A percentile compares a stretch with the other conserved stretches of the same genome.
Evolutionary conservation across 2,329 filamentous ascomycete species (phyloP).

Genomic region (Xylariales sp.): DNA sequence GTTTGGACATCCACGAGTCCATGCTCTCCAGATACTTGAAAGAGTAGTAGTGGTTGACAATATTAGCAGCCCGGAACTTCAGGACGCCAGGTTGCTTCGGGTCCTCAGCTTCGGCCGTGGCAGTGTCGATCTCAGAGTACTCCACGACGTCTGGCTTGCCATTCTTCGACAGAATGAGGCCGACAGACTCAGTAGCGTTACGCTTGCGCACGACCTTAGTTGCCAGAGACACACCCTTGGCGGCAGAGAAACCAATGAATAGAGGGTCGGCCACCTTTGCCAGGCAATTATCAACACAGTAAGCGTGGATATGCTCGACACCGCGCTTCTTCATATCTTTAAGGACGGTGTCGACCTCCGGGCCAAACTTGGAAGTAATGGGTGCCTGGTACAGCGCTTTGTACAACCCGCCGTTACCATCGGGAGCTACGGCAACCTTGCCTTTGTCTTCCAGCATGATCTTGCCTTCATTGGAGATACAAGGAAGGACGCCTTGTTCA

Average conservation of each 20-base stretch:
- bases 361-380: constrained; percentile 9
- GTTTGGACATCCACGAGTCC: constrained; percentile 75
- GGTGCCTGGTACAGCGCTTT: constrained; percentile 61
- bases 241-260: constrained; percentile 90
- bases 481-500: constrained; percentile 94
- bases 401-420: constrained; percentile 97
- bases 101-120: constrained; percentile 86
- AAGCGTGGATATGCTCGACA: constrained; percentile 92
- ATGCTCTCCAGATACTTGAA: constrained; percentile 89
- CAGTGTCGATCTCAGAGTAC: constrained; percentile 92
- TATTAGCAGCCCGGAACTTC: constrained; percentile 97
- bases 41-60: constrained; percentile 99
- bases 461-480: constrained; percentile 96
- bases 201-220: constrained; percentile 99
- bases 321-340: constrained; percentile 85
- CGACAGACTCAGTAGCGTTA: constrained; percentile 91
- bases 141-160: constrained; percentile 96
- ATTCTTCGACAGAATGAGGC: constrained; percentile 91
- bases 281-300: constrained; percentile 99
- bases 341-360: constrained; percentile 69
- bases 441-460: constrained; percentile 89
- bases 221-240: constrained; percentile 86
- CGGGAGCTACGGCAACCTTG: constrained; percentile 89
- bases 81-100: constrained; percentile 74
- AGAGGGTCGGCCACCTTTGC: constrained; percentile 96